These are phyloP conservation scores for Fusarium illudens DNA, from an alignment of 2,329 filamentous ascomycete species.

Conservation along the genomic window DNA sequence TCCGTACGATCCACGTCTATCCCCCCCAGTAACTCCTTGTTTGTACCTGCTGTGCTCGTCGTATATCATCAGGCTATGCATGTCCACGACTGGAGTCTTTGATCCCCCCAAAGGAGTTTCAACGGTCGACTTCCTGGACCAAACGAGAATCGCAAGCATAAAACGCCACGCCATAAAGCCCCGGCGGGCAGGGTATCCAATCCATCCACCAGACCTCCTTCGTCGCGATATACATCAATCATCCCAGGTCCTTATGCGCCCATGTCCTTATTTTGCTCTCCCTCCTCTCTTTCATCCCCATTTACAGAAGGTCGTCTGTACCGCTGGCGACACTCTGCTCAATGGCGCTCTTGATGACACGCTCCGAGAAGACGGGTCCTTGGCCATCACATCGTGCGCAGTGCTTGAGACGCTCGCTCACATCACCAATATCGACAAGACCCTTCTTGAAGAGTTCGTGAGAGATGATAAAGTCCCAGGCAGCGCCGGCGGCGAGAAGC, in stretches of 20 bases:
- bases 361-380: constrained; percentile 86
- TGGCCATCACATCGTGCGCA: constrained; percentile 84
- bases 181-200: constrained; percentile 41
- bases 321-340: constrained; percentile 79
- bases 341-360: constrained; percentile 76
- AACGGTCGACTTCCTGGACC: constrained; percentile 5
- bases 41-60: background rate
- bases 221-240: constrained; percentile 40
- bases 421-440: constrained; percentile 80
- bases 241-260: constrained; percentile 27
- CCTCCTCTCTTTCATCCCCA: constrained; percentile 4
- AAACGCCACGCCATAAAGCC: constrained; percentile 41
- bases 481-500: constrained; percentile 77
- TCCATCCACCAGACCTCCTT: constrained; percentile 28
- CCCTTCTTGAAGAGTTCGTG: constrained; percentile 81
- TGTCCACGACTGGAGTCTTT: background rate
- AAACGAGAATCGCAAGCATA: constrained; percentile 32
- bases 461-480: constrained; percentile 89
- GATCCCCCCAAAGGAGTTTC: background rate
- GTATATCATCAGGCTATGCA: background rate
- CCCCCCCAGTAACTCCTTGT: constrained; percentile 11
- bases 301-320: constrained; percentile 74
- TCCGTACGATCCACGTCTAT: background rate
- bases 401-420: constrained; percentile 80
- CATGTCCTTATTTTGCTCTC: background rate